Conservation (phyloP, 352 stramenopile genomes). For the Aphanomyces euteiches region DNA sequence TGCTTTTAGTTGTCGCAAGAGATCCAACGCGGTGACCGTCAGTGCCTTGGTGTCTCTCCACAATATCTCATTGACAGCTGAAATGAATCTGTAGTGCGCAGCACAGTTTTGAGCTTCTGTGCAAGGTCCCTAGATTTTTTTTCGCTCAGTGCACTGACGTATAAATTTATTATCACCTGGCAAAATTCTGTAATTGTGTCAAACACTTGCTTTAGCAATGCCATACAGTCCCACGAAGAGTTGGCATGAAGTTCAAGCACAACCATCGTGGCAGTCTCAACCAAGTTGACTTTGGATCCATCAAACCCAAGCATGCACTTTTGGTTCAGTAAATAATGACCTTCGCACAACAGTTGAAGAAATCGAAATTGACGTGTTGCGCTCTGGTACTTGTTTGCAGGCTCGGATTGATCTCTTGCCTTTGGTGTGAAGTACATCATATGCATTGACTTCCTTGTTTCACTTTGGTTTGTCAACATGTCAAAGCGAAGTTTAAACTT, state of each 20-base stretch:
- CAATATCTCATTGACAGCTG: constrained; percentile 62
- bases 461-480: constrained; percentile 71
- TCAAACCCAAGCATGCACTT: constrained; percentile 51
- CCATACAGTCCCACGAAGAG: constrained; percentile 48
- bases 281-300: constrained; percentile 45
- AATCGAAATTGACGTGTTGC: constrained; percentile 65
- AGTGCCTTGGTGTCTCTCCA: constrained; percentile 21
- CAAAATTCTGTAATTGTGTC: constrained; percentile 76
- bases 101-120: constrained; percentile 67
- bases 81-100: constrained; percentile 73
- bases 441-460: constrained; percentile 49
- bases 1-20: constrained; percentile 43
- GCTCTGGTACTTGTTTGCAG: not conserved
- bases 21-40: constrained; percentile 20
- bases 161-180: constrained; percentile 34
- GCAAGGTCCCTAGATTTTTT: constrained; percentile 43
- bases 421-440: constrained; percentile 46
- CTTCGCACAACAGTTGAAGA: constrained; percentile 66
- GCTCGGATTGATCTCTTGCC: constrained; percentile 34
- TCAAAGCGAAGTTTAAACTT: constrained; percentile 40
- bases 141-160: not conserved
- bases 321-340: constrained; percentile 63
- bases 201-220: constrained; percentile 63
- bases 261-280: constrained; percentile 62
- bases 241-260: constrained; percentile 58